Evolutionary conservation across 2,329 filamentous ascomycete species (phyloP).

Genomic region (Aspergillus costaricaensis): DNA sequence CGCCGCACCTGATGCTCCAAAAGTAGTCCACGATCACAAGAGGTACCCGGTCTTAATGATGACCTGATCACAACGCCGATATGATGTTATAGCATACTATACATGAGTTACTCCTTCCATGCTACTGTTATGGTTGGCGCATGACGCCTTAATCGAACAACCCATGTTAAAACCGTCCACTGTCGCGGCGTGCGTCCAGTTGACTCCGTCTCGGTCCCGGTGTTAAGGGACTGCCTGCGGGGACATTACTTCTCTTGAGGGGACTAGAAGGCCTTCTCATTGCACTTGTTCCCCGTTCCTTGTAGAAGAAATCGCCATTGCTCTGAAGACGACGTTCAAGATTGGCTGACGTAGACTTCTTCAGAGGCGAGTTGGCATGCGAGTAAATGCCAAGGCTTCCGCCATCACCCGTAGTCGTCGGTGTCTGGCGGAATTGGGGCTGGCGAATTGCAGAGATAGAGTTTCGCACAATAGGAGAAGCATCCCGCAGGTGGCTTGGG

Average conservation of each 20-base stretch:
- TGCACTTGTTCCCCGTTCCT: constrained; percentile 39
- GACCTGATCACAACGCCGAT: background rate
- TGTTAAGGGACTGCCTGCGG: constrained; percentile 36
- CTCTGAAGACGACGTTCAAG: constrained; percentile 44
- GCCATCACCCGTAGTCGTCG: constrained; percentile 58
- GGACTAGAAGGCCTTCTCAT: constrained; percentile 44
- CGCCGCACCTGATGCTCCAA: constrained; percentile 15
- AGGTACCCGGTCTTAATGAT: background rate
- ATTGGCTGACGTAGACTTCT: constrained; percentile 70
- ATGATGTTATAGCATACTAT: constrained; percentile 4
- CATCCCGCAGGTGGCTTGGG: constrained; percentile 50
- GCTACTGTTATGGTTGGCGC: background rate
- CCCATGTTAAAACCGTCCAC: constrained; percentile 29
- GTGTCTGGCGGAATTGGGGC: constrained; percentile 54
- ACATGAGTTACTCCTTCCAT: constrained; percentile 10
- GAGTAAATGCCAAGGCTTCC: constrained; percentile 79
- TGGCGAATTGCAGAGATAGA: constrained; percentile 54
- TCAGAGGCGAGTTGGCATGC: constrained; percentile 78
- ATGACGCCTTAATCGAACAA: constrained; percentile 6
- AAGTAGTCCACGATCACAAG: background rate
- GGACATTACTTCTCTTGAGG: constrained; percentile 46
- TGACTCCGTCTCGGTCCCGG: constrained; percentile 39
- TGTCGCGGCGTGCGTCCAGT: constrained; percentile 31
- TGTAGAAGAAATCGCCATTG: constrained; percentile 40
- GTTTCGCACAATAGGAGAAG: constrained; percentile 46